Conservation (phyloP, 2,329 filamentous ascomycete genomes). For the Alternaria gaisen region DNA sequence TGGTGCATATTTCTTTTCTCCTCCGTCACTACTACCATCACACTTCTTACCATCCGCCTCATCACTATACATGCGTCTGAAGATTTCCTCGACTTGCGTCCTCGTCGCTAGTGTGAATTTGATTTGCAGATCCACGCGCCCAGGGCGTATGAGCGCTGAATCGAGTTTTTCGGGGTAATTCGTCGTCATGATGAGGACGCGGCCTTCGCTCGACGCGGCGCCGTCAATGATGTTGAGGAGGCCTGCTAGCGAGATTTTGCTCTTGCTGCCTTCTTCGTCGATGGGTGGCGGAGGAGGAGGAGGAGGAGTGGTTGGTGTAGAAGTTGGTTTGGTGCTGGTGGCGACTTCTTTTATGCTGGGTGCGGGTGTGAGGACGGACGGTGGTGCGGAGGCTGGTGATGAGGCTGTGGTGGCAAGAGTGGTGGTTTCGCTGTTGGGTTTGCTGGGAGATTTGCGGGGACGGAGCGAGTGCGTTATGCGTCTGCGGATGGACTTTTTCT, state of each 20-base stretch:
- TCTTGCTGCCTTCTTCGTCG: slow-evolving; percentile 3
- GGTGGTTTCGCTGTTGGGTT: slow-evolving; percentile 8
- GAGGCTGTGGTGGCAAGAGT: slow-evolving; percentile 5
- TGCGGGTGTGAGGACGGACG: not conserved
- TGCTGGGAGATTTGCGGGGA: not conserved
- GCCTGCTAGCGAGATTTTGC: slow-evolving; percentile 76
- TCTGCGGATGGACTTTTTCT: slow-evolving; percentile 10
- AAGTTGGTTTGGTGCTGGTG: not conserved
- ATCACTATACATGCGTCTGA: slow-evolving; percentile 30
- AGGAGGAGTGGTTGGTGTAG: too few relatives aligned
- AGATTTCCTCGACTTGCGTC: slow-evolving; percentile 22
- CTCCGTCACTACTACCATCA: not conserved
- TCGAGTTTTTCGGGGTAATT: slow-evolving; percentile 39
- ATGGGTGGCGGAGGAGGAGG: not conserved
- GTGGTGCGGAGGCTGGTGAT: not conserved
- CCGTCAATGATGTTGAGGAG: slow-evolving; percentile 86
- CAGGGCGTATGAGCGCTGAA: slow-evolving; percentile 69
- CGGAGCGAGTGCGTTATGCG: not conserved
- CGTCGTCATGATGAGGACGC: slow-evolving; percentile 41
- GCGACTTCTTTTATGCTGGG: not conserved
- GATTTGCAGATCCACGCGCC: slow-evolving; percentile 63
- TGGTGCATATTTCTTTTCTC: not conserved
- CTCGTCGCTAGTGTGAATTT: slow-evolving; percentile 28
- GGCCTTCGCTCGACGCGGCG: slow-evolving; percentile 76
- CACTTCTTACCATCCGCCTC: not conserved